Evolutionary conservation across 768 basidiomycete genomes (phyloP).

Genomic region (Tricholoma sp.): DNA sequence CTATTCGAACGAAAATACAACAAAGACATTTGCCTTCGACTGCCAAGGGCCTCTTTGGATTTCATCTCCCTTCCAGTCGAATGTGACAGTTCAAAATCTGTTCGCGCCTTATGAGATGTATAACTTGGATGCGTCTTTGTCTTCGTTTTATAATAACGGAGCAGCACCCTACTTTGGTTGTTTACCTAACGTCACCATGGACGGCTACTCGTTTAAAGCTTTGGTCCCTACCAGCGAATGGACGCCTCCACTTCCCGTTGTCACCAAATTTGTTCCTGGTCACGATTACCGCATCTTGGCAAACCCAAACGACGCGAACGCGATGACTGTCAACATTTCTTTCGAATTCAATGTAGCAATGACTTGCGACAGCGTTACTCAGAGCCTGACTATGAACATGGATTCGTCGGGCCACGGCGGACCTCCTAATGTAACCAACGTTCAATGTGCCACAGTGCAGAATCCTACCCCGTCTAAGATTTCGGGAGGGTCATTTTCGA

Average conservation of each 20-base stretch:
- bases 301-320: slow-evolving; percentile 40
- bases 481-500: slow-evolving; percentile 49
- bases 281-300: slow-evolving; percentile 74
- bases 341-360: slow-evolving; percentile 79
- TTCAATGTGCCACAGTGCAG: slow-evolving; percentile 44
- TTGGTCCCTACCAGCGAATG: slow-evolving; percentile 68
- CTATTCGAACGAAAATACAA: slow-evolving; percentile 80
- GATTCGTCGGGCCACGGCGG: slow-evolving; percentile 61
- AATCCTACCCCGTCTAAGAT: slow-evolving; percentile 47
- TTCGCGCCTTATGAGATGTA: slow-evolving; percentile 83
- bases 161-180: slow-evolving; percentile 72
- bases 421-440: slow-evolving; percentile 46
- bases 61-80: slow-evolving; percentile 66
- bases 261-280: slow-evolving; percentile 80
- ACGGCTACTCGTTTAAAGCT: slow-evolving; percentile 76
- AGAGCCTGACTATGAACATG: slow-evolving; percentile 60
- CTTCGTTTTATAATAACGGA: slow-evolving; percentile 56
- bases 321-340: slow-evolving; percentile 57
- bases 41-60: slow-evolving; percentile 67
- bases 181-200: slow-evolving; percentile 57
- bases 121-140: slow-evolving; percentile 58
- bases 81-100: slow-evolving; percentile 64
- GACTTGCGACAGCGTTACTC: slow-evolving; percentile 67
- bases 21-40: slow-evolving; percentile 56
- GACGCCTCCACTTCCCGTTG: slow-evolving; percentile 62